A percentile compares a stretch with the other conserved stretches of the same genome.
These are phyloP conservation scores for Russula griseocarnosa DNA, from an alignment of 768 basidiomycete species.

Conservation along the genomic window DNA sequence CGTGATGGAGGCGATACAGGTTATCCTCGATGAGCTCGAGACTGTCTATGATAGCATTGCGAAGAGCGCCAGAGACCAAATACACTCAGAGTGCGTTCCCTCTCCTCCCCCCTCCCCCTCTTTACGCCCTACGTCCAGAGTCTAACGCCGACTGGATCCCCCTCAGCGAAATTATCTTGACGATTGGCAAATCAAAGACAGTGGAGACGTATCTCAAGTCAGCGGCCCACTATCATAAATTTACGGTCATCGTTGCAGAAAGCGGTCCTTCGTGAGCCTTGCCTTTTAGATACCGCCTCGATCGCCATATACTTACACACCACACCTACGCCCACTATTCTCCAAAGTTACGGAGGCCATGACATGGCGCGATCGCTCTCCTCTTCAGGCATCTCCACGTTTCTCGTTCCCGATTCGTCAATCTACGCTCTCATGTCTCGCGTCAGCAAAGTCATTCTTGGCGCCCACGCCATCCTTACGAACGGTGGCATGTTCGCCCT, in stretches of 20 bases:
- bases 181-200: slow-evolving; percentile 89
- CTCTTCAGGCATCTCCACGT: slow-evolving; percentile 81
- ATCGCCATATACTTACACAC: slow-evolving; percentile 8
- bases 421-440: slow-evolving; percentile 95
- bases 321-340: slow-evolving; percentile 6
- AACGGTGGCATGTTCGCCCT: slow-evolving; percentile 95
- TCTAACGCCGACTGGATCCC: background rate
- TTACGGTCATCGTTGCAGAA: slow-evolving; percentile 94
- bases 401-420: slow-evolving; percentile 94
- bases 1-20: slow-evolving; percentile 94
- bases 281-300: background rate
- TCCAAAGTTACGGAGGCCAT: slow-evolving; percentile 72
- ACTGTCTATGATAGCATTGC: slow-evolving; percentile 93
- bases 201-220: slow-evolving; percentile 92
- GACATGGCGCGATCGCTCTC: slow-evolving; percentile 82
- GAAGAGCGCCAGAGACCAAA: slow-evolving; percentile 91
- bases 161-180: slow-evolving; percentile 88
- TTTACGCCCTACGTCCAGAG: background rate
- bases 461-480: slow-evolving; percentile 92
- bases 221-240: slow-evolving; percentile 85
- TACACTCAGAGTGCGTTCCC: slow-evolving; percentile 88
- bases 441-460: slow-evolving; percentile 93
- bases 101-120: no score
- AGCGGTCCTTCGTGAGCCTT: slow-evolving; percentile 82
- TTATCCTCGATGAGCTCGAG: slow-evolving; percentile 92